Evolutionary conservation across 257 asterid genomes (phyloP), one percentile per base, ranked within the genome.

Genomic region (Voacanga thouarsii): DNA sequence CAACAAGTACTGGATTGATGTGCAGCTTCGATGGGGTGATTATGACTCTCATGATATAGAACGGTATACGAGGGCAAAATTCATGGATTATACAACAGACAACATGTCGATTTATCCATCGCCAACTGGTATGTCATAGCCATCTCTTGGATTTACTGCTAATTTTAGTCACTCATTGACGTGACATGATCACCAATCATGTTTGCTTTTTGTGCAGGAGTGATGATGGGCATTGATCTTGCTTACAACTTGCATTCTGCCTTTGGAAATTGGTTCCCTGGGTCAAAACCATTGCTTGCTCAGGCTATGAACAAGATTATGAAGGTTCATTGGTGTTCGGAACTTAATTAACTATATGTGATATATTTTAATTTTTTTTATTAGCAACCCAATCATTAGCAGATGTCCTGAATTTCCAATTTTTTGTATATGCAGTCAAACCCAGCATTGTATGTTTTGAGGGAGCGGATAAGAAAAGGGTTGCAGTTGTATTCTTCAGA

Each of bases 281-380:
- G 99, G 83, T 96, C 99, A 68, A 96, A 96, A 80, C 99, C 99
- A 2, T 82, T 96, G 85, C 89, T 96, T 80, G 97, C 98, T 6
- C 99, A 96, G 88, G 99, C 99, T 47, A 96, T 96, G 99, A 96
- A 96, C 89, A 96, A 96, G 87, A 96, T 96, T 79, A 96, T 96
- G 99, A 96, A 96, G 99, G 99, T 95, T 80, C 43, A 9, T 68
- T 30, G 33, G 18, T 28, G 15, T 15, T 24, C 33, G 7, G 11
- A 43, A 0, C 24, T 79, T 37, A 2, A 14, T 65, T 5, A 21
- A 0, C 21, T n/a, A 21, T 37, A 18, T 28, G 11, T 39, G 50
- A 45, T 39, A 14, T 39, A 11, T 43, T 55, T 44, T 39, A 0
- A n/a, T n/a, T 57, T 57, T 56, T 19, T 74, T 24, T 19, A n/a